Conservation (phyloP, 768 basidiomycete species). For the Rhizopogon rudus region DNA sequence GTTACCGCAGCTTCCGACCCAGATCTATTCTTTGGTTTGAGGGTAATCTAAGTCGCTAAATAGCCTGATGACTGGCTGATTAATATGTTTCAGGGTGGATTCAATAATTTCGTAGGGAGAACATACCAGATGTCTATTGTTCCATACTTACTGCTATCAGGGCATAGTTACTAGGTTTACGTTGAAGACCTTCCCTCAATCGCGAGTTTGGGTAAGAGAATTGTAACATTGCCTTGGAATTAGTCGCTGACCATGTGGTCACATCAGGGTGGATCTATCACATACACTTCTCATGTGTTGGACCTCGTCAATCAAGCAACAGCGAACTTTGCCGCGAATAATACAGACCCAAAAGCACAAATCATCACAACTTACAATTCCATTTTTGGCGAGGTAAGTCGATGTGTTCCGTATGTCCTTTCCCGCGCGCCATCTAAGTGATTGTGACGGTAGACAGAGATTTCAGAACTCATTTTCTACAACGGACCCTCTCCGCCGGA, state of each 20-base stretch:
- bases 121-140: constrained; percentile 27
- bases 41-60: constrained; percentile 17
- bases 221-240: not conserved
- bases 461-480: constrained; percentile 45
- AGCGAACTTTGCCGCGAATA: constrained; percentile 3
- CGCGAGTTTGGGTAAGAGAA: constrained; percentile 48
- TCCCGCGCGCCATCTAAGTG: constrained; percentile 7
- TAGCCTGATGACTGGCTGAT: not conserved
- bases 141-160: constrained; percentile 13
- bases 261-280: constrained; percentile 2
- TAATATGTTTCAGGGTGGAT: constrained; percentile 39
- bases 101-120: constrained; percentile 46
- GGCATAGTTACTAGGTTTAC: constrained; percentile 57
- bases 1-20: constrained; percentile 26
- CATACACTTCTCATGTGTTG: constrained; percentile 1
- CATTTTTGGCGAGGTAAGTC: constrained; percentile 22
- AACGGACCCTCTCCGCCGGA: constrained; percentile 32
- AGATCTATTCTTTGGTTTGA: constrained; percentile 36
- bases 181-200: constrained; percentile 47
- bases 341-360: constrained; percentile 2
- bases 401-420: constrained; percentile 34
- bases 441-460: constrained; percentile 7
- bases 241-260: not conserved
- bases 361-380: constrained; percentile 42
- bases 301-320: constrained; percentile 1